Base-by-base conservation (phyloP, 768 basidiomycete genomes). In the Kwoniella sp. region DNA sequence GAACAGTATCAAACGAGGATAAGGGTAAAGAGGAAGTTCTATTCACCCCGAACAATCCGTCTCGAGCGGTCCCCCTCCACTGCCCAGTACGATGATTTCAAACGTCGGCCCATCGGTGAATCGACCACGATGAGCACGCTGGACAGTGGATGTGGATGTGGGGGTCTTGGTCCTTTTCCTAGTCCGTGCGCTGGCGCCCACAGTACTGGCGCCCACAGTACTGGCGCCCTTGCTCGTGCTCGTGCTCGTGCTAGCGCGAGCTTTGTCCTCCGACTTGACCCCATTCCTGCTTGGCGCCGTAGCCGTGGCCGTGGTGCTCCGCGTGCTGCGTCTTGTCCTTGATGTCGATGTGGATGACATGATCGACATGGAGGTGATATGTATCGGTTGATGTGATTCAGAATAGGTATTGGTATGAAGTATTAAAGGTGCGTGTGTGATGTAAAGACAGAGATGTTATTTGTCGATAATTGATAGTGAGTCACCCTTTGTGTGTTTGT, bases 31-130 rank as follows among this genome's bases (percentile, higher is more conserved):
- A n/a, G n/a, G n/a, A n/a, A 15, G 37, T 50, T 17, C 33, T 48
- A 84, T 88, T 69, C 77, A 92, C 92, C 86, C 88, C 26, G 90
- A 91, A 67, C 96, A 80, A 81, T 97, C 90, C 24, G 88, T 88
- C 80, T 97, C 94, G 70, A 88, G 85, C 8, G 91, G 92, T 53
- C 94, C 94, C 49, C 94, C 94, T 60, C 92, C 91, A 70, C 87
- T 86, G 52, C 88, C 94, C 5, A 81, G 58, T 8, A 79, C 78
- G 13, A 81, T 60, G 27, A 81, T 69, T 64, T 81, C 81, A 55
- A 81, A 81, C 10, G 63, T 67, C 0, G 73, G 72, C 29, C 68
- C 54, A 10, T 24, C 4, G 10, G 40, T 44, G 40, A 10, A 44
- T 4, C 40, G 40, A 44, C 17, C 40, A 3, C 8, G 40, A 44